Conservation (phyloP, 2,329 filamentous ascomycete species). For the Sarocladium strictum region DNA sequence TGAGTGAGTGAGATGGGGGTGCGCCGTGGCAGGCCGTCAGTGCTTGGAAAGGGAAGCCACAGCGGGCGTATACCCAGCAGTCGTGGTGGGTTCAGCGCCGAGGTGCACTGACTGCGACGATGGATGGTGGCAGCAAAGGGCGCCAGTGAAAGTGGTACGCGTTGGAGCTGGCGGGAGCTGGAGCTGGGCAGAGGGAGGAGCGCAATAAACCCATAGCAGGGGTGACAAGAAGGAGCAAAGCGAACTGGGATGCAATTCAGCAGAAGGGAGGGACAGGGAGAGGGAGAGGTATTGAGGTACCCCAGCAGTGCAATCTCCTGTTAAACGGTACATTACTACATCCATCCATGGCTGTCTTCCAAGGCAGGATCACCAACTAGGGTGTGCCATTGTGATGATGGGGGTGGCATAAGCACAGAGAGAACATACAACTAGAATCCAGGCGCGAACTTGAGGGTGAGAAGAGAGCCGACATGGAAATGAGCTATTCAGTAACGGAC, state of each 20-base stretch:
- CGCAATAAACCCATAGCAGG: background rate
- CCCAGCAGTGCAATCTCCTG: background rate
- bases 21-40: background rate
- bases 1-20: background rate
- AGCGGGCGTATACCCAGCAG: background rate
- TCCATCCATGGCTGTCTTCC: too few species aligned
- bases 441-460: background rate
- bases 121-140: background rate
- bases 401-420: background rate
- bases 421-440: background rate
- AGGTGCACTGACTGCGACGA: background rate
- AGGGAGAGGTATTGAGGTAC: background rate
- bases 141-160: background rate
- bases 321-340: background rate
- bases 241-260: too few species aligned
- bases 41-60: background rate
- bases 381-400: background rate
- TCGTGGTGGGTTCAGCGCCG: background rate
- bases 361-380: background rate
- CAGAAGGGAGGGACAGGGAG: background rate
- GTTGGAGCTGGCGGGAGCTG: background rate
- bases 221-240: background rate
- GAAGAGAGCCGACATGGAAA: background rate
- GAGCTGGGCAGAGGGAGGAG: conserved; percentile 3
- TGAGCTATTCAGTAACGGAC: background rate